Percentiles rank a stretch among this genome's conserved stretches.
These are phyloP conservation scores for Lentinus brumalis DNA, from an alignment of 768 basidiomycete genomes.

Conservation along the genomic window DNA sequence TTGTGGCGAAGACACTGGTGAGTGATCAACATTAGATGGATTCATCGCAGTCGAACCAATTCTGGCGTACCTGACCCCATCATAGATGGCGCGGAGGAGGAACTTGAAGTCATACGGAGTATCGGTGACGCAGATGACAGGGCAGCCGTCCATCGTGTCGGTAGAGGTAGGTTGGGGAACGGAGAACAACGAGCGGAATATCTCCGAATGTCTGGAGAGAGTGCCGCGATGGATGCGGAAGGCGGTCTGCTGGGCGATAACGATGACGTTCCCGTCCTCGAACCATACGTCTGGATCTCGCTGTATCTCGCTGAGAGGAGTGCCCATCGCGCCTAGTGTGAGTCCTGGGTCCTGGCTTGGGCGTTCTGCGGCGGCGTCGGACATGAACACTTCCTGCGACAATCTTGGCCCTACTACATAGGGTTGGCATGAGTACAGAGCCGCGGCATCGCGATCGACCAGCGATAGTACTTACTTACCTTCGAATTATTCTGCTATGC, in stretches of 20 bases:
- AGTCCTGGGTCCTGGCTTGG: neutral
- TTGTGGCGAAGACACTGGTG: too few relatives aligned
- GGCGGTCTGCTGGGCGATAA: constrained; percentile 41
- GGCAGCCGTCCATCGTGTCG: neutral
- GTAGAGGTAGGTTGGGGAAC: constrained; percentile 6
- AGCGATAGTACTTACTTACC: too few relatives aligned
- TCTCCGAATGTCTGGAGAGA: constrained; percentile 15
- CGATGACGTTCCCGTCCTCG: constrained; percentile 66
- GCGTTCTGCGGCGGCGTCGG: neutral
- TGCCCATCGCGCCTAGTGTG: too few relatives aligned
- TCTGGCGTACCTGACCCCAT: neutral
- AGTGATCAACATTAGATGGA: too few relatives aligned
- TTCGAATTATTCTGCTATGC: too few relatives aligned
- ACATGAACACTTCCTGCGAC: too few relatives aligned
- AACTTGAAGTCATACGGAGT: neutral
- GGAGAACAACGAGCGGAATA: constrained; percentile 17
- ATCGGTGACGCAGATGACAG: constrained; percentile 1
- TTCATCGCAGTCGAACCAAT: too few relatives aligned
- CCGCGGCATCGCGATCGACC: too few relatives aligned
- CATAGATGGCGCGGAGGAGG: neutral
- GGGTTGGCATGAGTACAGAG: too few relatives aligned
- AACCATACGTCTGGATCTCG: constrained; percentile 48
- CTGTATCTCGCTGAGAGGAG: neutral
- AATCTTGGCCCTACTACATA: too few relatives aligned
- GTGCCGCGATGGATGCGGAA: constrained; percentile 20